Percentiles rank a stretch among this genome's conserved stretches.
phyloP scores from a whole-genome alignment of 352 stramenopile species.

The Phytophthora hibernalis region DNA sequence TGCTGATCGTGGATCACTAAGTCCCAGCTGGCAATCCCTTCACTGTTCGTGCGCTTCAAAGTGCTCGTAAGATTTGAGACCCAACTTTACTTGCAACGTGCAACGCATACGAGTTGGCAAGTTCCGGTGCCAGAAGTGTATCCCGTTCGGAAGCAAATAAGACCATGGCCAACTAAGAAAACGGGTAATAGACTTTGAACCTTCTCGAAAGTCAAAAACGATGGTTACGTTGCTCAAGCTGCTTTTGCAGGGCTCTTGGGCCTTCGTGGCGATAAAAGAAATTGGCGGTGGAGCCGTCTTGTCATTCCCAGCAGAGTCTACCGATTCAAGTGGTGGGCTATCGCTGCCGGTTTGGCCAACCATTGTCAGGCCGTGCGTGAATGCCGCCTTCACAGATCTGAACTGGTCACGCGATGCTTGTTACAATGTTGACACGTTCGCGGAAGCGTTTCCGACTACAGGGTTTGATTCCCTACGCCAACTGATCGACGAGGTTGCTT shows the following conservation, averaged over 20 bases:
- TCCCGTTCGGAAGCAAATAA: too few relatives aligned
- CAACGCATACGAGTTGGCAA: neutral
- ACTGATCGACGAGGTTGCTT: conserved; percentile 33
- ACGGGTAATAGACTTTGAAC: neutral
- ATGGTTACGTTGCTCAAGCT: conserved; percentile 4
- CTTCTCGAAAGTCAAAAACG: neutral
- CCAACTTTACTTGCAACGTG: neutral
- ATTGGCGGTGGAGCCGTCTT: conserved; percentile 13
- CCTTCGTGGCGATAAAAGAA: neutral
- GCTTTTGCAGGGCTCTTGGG: neutral
- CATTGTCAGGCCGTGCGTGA: conserved; percentile 14
- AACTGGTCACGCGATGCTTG: conserved; percentile 38
- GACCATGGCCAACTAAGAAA: conserved; percentile 11
- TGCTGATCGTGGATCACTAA: conserved; percentile 8
- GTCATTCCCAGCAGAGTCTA: conserved; percentile 12
- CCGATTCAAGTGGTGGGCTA: neutral
- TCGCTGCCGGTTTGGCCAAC: conserved; percentile 15
- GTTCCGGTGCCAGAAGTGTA: too few relatives aligned
- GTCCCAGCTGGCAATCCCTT: conserved; percentile 9
- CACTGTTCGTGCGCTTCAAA: conserved; percentile 12
- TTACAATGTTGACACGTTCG: conserved; percentile 41
- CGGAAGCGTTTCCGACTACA: conserved; percentile 26
- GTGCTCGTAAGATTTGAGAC: conserved; percentile 5
- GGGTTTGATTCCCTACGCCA: conserved; percentile 29
- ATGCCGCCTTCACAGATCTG: conserved; percentile 16